These are phyloP conservation scores for Fraxinus dipetala DNA, from an alignment of 305 asterid species.

Conservation along the genomic window DNA sequence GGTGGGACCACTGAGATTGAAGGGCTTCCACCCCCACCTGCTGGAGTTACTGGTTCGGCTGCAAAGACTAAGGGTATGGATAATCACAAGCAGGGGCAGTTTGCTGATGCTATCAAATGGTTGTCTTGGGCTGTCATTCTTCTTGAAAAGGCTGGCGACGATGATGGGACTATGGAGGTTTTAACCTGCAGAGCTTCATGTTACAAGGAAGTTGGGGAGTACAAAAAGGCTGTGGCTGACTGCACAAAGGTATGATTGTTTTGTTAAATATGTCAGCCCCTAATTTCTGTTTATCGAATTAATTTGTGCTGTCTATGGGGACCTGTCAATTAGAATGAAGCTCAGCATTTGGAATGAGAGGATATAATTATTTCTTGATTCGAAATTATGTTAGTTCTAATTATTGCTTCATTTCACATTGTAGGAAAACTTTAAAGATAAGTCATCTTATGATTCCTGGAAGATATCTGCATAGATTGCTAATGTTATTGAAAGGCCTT, in stretches of 20 bases:
- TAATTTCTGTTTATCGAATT: neutral
- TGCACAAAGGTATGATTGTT: conserved; percentile 70
- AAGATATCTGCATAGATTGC: neutral
- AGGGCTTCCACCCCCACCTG: conserved; percentile 91
- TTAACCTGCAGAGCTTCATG: conserved; percentile 74
- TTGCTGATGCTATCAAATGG: conserved; percentile 94
- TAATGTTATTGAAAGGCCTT: neutral
- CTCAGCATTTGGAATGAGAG: neutral
- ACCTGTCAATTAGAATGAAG: neutral
- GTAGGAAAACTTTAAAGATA: neutral
- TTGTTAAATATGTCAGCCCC: conserved; percentile 7
- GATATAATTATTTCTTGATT: neutral
- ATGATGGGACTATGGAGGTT: conserved; percentile 57
- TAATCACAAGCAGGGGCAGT: conserved; percentile 82
- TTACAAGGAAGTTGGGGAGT: conserved; percentile 94
- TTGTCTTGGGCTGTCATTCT: conserved; percentile 85
- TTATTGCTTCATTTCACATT: neutral
- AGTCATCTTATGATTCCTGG: neutral
- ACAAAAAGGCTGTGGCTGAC: conserved; percentile 97
- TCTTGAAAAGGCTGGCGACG: conserved; percentile 61
- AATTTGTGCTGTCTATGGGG: neutral
- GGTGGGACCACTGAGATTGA: conserved; percentile 80
- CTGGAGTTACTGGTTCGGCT: conserved; percentile 62
- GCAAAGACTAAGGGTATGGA: conserved; percentile 87
- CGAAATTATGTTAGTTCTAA: neutral